These are phyloP conservation scores for Tetradesmus lagerheimii DNA, from an alignment of 139 green algal species.

Conservation along the genomic window DNA sequence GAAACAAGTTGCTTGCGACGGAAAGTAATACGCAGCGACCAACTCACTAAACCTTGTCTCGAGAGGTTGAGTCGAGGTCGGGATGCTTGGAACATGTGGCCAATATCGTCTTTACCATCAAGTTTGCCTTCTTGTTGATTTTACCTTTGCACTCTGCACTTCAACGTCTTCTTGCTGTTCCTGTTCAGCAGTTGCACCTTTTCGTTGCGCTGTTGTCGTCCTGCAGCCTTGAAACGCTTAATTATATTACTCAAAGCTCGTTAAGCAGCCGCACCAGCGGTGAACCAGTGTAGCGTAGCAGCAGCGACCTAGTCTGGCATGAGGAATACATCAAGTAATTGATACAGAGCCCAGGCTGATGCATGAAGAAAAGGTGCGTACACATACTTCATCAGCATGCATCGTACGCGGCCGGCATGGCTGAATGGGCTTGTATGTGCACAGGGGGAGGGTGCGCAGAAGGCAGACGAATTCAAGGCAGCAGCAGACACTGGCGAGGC, in stretches of 20 bases:
- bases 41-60: neutral
- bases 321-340: neutral
- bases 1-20: too few species aligned
- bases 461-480: conserved; percentile 23
- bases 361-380: neutral
- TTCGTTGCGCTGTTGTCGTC: neutral
- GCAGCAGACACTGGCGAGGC: conserved; percentile 23
- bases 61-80: neutral
- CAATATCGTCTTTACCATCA: neutral
- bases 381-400: neutral
- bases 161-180: neutral
- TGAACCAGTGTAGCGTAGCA: neutral
- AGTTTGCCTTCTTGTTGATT: too few species aligned
- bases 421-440: neutral
- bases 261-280: neutral
- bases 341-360: neutral
- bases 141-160: neutral
- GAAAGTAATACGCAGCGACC: neutral
- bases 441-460: conserved; percentile 18
- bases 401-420: neutral
- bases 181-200: neutral
- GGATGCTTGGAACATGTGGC: neutral
- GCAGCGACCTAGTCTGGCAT: neutral
- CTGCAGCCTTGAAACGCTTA: neutral
- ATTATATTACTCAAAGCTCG: neutral